phyloP scores from a whole-genome alignment of 2,329 filamentous ascomycete species.

The Aspergillus phoenicis region DNA sequence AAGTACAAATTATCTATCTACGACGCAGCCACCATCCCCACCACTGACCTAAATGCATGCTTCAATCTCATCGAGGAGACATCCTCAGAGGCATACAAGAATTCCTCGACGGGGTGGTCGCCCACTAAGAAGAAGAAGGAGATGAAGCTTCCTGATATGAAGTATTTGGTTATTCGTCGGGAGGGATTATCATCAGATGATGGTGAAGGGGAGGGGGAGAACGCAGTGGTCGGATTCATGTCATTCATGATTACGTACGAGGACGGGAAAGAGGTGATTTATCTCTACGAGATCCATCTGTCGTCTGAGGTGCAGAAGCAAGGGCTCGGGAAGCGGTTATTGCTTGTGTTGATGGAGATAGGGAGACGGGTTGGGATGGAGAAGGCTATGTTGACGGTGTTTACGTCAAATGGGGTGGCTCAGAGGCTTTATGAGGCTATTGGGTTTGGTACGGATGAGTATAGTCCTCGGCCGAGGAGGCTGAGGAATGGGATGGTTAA shows the following conservation, averaged over 20 bases:
- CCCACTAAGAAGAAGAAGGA: conserved; percentile 56
- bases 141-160: conserved; percentile 62
- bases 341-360: conserved; percentile 52
- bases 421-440: conserved; percentile 52
- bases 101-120: conserved; percentile 59
- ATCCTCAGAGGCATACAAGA: conserved; percentile 55
- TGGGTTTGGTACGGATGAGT: conserved; percentile 57
- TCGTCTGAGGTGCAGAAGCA: conserved; percentile 45
- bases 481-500: conserved; percentile 54
- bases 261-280: conserved; percentile 59
- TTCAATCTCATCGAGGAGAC: conserved; percentile 58
- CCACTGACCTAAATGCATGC: conserved; percentile 51
- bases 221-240: conserved; percentile 44
- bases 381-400: conserved; percentile 65
- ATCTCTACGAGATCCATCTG: conserved; percentile 66
- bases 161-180: conserved; percentile 55
- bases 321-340: conserved; percentile 56
- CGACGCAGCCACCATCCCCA: conserved; percentile 40
- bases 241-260: conserved; percentile 62
- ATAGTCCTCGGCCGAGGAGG: conserved; percentile 53
- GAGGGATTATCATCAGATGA: background rate
- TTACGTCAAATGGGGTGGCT: conserved; percentile 54
- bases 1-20: conserved; percentile 33
- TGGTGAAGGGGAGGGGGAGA: background rate
- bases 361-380: conserved; percentile 50